These are phyloP conservation scores for Rhizoctonia solani DNA, from an alignment of 1,284 basidiomycete genomes.

Conservation along the genomic window DNA sequence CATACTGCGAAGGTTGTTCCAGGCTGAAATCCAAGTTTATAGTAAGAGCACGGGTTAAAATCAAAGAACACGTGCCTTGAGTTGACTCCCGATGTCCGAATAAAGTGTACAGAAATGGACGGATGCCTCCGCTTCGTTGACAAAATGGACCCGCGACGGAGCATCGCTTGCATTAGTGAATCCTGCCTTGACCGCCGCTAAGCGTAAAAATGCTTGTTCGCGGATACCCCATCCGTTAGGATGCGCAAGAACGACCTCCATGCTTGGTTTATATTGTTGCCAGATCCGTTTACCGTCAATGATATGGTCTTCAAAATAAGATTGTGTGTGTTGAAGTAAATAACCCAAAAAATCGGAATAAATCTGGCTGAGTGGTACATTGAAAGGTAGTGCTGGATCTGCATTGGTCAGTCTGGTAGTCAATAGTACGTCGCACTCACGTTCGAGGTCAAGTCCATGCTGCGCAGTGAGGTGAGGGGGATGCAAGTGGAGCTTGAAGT, in stretches of 20 bases:
- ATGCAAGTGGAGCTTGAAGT: slow-evolving; percentile 36
- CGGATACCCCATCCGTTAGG: slow-evolving; percentile 37
- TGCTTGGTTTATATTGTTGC: slow-evolving; percentile 12
- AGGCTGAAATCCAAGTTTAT: slow-evolving; percentile 1
- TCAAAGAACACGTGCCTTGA: slow-evolving; percentile 1
- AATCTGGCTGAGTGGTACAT: slow-evolving; percentile 14
- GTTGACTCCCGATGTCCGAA: slow-evolving; percentile 6
- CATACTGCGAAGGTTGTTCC: slow-evolving; percentile 35
- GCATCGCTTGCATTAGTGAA: not conserved
- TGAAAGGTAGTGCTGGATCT: slow-evolving; percentile 26
- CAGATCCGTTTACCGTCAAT: slow-evolving; percentile 28
- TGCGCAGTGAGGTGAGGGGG: slow-evolving; percentile 29
- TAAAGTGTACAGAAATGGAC: slow-evolving; percentile 36
- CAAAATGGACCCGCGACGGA: slow-evolving; percentile 23
- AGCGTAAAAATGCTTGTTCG: slow-evolving; percentile 34
- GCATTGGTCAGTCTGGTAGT: not conserved
- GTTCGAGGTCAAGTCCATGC: slow-evolving; percentile 7
- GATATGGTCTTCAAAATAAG: slow-evolving; percentile 29
- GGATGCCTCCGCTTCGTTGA: slow-evolving; percentile 39
- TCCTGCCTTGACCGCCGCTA: slow-evolving; percentile 29
- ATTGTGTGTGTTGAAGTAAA: slow-evolving; percentile 31
- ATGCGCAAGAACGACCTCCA: slow-evolving; percentile 35
- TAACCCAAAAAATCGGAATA: slow-evolving; percentile 35
- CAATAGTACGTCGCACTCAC: not conserved
- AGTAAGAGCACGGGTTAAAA: not conserved